Base-by-base conservation (phyloP, 768 basidiomycete species). In the Sistotremastrum niveocremeum region DNA sequence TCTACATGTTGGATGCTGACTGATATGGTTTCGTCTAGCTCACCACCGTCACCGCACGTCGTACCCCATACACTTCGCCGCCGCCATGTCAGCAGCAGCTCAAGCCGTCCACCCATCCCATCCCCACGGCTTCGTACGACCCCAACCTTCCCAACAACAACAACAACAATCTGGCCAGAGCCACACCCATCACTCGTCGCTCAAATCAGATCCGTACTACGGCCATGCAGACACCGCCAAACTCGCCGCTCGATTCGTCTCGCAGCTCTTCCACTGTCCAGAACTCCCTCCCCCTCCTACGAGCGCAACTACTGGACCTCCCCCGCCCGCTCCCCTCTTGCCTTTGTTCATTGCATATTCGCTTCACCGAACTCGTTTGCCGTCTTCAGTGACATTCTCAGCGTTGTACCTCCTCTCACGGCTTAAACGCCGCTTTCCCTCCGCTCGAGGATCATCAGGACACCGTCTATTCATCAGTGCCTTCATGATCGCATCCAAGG, bases 391-490 rank as follows among this genome's bases (percentile, higher is more conserved):
- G 49, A 75, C 75, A 6, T 74, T 73, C 54, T 77, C 80, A 28
- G 76, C 80, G 0, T 68, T 78, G n/a, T 69, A 86, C 66, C 53
- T 93, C 30, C 73, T 95, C 7, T 79, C 83, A 51, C 77, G 88
- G 11, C 70, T 95, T 49, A 95, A 95, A 65, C 78, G 79, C 31
- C 80, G 88, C n/a, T 93, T 90, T 62, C 89, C 88, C 3, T 84
- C 87, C 5, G 89, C 88, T 5, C 76, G 84, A 30, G 89, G 90
- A 7, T 89, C 86, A 1, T 89, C 85, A 0, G 89, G 89, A 20
- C 88, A 95, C 58, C 74, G 88, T 0, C 65, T 95, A 9, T 91
- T 90, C 65, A 84, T 93, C 39, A 88, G 86, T 1, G 87, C 88
- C 0, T 88, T 89, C 62, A 93, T 93, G 88, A 86, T 91, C 57